Base-by-base conservation (phyloP, 1,139 yeast species). In the Saccharomyces hybrid region DNA sequence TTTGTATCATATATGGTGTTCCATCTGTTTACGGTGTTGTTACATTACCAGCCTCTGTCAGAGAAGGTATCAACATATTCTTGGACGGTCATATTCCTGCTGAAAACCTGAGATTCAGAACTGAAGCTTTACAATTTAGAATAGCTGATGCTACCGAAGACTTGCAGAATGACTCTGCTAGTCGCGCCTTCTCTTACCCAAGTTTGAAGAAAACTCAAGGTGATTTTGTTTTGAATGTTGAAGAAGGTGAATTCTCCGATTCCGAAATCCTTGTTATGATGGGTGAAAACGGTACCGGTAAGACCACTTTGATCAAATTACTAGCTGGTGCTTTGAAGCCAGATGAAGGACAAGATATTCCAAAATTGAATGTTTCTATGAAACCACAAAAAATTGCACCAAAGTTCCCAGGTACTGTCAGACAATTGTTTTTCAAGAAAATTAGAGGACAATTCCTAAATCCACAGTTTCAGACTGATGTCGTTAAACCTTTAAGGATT, bases 211-310 rank as follows among this genome's bases (percentile, higher is more conserved):
- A 89, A 79, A 90, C 97, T 51, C 91, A 90, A 79, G 99, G 99
- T 68, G 97, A 90, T 73, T 93, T 93, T 86, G 83, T 81, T 67
- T 80, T 93, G 71, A 76, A 74, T 58, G 85, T 95, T 59, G 85
- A 88, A 68, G 71, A 81, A 48, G 99, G 99, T 75, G 93, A 87
- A 58, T 93, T 91, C 75, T 86, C 96, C 57, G 96, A 93, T 72
- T 88, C 97, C 47, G 99, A 93, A 76, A 93, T 93, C 66, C 81
- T 93, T 69, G 99, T 93, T 57, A 89, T 93, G 97, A 91, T 93
- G 96, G 99, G 99, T 71, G 99, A 93, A 77, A 93, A 93, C 72
- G 99, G 99, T 77, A 93, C 99, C 26, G 99, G 99, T 79, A 93
- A 93, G 77, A 93, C 99, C 47, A 93, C 99, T 7, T 85, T 93